phyloP scores from a whole-genome alignment of 306 rosid species.

The Fragaria nilgerrensis region DNA sequence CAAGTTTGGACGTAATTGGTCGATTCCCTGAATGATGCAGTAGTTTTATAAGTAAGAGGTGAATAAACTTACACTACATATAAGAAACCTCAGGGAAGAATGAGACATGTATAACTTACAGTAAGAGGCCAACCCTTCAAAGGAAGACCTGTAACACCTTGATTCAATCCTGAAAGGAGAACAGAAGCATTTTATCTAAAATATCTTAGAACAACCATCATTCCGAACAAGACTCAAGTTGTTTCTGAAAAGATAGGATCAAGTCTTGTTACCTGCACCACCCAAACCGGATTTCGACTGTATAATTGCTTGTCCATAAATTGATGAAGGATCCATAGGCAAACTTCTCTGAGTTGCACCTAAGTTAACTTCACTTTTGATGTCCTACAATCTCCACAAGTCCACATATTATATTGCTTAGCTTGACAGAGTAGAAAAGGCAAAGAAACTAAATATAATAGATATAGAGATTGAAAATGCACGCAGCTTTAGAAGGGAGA shows the following conservation, averaged over 20 bases:
- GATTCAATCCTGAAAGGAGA: constrained; percentile 58
- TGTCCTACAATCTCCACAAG: constrained; percentile 50
- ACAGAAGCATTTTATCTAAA: constrained; percentile 7
- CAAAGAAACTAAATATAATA: constrained; percentile 9
- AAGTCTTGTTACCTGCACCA: constrained; percentile 54
- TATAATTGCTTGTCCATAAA: constrained; percentile 81
- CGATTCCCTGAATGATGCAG: constrained; percentile 60
- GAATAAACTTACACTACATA: neutral
- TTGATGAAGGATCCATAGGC: constrained; percentile 82
- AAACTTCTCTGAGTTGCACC: constrained; percentile 70
- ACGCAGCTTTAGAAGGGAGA: neutral
- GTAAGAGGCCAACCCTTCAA: constrained; percentile 97
- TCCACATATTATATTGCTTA: constrained; percentile 32
- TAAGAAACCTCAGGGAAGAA: constrained; percentile 3
- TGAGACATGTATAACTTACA: constrained; percentile 46
- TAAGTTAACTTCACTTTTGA: constrained; percentile 66
- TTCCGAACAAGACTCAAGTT: neutral
- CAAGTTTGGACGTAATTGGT: constrained; percentile 72
- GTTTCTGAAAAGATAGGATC: neutral
- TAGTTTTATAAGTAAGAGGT: constrained; percentile 1
- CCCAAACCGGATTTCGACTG: constrained; percentile 87
- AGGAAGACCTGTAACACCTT: constrained; percentile 77
- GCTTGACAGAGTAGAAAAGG: constrained; percentile 22
- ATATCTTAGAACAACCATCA: constrained; percentile 4
- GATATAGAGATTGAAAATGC: constrained; percentile 5